phyloP scores from a whole-genome alignment of 2,329 filamentous ascomycete genomes.

The Tolypocladium pustulatum region DNA sequence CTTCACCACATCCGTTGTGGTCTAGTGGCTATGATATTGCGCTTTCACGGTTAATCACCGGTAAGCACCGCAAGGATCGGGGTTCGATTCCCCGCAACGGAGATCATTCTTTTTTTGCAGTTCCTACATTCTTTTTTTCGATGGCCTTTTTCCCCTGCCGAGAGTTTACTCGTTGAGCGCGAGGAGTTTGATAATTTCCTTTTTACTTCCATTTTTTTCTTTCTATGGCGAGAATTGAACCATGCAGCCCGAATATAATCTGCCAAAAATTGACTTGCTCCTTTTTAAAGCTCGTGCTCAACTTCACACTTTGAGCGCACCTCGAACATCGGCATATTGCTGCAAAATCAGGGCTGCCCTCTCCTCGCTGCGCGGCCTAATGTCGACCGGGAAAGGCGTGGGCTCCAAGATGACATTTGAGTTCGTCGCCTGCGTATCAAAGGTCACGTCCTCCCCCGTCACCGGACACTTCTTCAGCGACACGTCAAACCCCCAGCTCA shows the following conservation, averaged over 20 bases:
- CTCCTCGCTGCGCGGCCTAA: constrained; percentile 25
- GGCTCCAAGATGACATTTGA: constrained; percentile 43
- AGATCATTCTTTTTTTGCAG: constrained; percentile 4
- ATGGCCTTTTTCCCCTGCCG: neutral
- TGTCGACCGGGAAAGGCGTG: constrained; percentile 32
- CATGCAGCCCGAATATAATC: too few species aligned
- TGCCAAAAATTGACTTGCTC: neutral
- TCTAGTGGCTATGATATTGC: constrained; percentile 13
- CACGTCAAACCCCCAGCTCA: neutral
- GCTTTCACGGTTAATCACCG: constrained; percentile 7
- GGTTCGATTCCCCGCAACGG: constrained; percentile 13
- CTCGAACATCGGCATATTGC: neutral
- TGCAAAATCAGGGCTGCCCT: neutral
- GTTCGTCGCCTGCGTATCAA: constrained; percentile 39
- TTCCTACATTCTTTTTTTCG: constrained; percentile 4
- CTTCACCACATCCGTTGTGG: constrained; percentile 7
- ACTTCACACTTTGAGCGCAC: neutral
- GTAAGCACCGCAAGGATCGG: constrained; percentile 10
- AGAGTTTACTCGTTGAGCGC: too few species aligned
- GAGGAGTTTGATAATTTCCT: too few species aligned
- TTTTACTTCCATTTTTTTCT: neutral
- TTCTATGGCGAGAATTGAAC: neutral
- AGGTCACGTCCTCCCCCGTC: constrained; percentile 29
- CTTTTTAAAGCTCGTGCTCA: too few species aligned
- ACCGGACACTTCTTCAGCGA: constrained; percentile 18